Conservation (phyloP, 139 green algal species). For the Chlamydomonas incerta region DNA sequence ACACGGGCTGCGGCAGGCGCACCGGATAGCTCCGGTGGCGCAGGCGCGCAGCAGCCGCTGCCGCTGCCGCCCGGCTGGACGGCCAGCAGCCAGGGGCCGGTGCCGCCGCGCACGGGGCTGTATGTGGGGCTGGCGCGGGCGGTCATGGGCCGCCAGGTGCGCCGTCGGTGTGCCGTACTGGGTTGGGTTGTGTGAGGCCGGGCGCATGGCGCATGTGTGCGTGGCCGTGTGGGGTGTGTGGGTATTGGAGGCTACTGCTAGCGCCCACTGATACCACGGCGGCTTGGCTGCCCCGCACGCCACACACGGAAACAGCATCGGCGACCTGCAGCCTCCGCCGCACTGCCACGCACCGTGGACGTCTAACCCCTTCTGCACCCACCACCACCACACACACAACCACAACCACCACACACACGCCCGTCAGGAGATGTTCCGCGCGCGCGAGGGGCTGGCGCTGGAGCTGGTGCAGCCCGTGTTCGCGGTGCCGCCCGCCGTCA, state of each 20-base stretch:
- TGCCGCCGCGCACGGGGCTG: conserved; percentile 42
- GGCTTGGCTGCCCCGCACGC: no score
- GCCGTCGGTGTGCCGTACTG: neutral
- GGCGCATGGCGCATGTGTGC: no score
- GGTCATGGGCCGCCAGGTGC: conserved; percentile 61
- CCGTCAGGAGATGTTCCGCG: conserved; percentile 74
- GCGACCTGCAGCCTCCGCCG: no score
- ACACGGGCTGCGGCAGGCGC: no score
- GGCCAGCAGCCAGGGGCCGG: conserved; percentile 13
- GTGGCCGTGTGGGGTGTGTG: no score
- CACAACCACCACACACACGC: no score
- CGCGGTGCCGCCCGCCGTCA: conserved; percentile 34
- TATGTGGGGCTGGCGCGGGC: conserved; percentile 77
- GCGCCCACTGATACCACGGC: no score
- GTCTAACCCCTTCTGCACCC: no score
- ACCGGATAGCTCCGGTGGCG: neutral
- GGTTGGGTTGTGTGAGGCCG: neutral
- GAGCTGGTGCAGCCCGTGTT: conserved; percentile 55
- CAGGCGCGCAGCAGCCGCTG: neutral
- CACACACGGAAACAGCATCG: no score
- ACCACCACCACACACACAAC: no score
- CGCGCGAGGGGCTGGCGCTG: conserved; percentile 57
- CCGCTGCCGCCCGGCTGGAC: neutral
- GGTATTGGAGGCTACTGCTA: no score
- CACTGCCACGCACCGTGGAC: no score